Evolutionary conservation across 352 stramenopile species (phyloP).

Genomic region (Blastocystis sp.): DNA sequence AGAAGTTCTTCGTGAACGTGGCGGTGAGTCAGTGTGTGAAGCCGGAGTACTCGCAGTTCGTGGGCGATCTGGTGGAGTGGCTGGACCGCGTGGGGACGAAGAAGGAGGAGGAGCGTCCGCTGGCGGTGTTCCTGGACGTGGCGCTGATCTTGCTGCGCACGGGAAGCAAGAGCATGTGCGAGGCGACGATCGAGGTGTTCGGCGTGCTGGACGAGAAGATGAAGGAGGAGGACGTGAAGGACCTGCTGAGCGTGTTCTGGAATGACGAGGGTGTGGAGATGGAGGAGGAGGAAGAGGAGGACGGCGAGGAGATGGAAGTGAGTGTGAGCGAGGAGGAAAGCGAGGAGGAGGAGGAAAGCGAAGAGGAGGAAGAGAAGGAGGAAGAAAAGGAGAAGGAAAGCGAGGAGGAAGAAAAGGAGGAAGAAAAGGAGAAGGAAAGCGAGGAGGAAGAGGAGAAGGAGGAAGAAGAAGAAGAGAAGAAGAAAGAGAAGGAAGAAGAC

Average conservation of each 20-base stretch:
- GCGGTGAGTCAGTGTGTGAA: conserved; percentile 1
- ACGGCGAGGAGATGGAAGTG: conserved; percentile 29
- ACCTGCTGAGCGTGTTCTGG: conserved; percentile 41
- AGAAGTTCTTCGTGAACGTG: conserved; percentile 29
- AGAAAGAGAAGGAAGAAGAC: conserved; percentile 70
- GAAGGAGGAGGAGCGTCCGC: conserved; percentile 19
- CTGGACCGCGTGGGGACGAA: neutral
- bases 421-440: conserved; percentile 86
- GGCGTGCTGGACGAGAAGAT: conserved; percentile 18
- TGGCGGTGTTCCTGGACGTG: conserved; percentile 40
- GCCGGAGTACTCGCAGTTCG: conserved; percentile 48
- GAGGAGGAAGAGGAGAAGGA: conserved; percentile 79
- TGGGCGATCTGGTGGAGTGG: conserved; percentile 37
- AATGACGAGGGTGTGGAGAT: conserved; percentile 27
- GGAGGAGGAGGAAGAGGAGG: conserved; percentile 12
- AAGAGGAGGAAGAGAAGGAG: conserved; percentile 78
- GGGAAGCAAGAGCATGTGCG: conserved; percentile 14
- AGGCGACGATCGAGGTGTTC: conserved; percentile 23
- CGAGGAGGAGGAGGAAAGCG: conserved; percentile 75
- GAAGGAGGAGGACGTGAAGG: conserved; percentile 38
- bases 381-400: conserved; percentile 85
- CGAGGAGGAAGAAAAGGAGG: conserved; percentile 82
- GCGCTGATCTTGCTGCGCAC: conserved; percentile 45
- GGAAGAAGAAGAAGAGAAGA: conserved; percentile 76
- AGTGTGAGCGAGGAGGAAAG: conserved; percentile 74